Base-by-base conservation (phyloP, 2,329 filamentous ascomycete genomes). In the Thielaviopsis ethacetica region DNA sequence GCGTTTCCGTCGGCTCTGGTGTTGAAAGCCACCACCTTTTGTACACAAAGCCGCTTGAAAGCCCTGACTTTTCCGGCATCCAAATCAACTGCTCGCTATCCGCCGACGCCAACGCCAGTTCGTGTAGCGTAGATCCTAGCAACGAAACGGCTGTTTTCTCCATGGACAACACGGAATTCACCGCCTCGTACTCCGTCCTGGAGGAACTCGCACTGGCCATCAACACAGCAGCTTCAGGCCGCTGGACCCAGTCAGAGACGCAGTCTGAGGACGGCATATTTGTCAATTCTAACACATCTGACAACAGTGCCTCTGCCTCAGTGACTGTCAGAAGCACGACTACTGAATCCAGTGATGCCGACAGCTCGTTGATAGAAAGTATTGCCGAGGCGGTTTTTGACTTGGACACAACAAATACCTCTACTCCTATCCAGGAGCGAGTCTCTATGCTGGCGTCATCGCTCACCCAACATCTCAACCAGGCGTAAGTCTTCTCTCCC, bases 401-500 rank as follows among this genome's bases (percentile, higher is more conserved):
- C 65, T 34, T 34, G 30, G 30, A 34, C 30, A 34, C 7, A 9
- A 34, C 30, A 9, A 34, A 34, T 12, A 34, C 30, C 30, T 34
- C 30, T 2, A 34, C 30, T 34, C 10, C 30, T 34, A 9, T 4
- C 30, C 30, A 34, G 6, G 30, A 34, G 7, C 30, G 7, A 34
- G 30, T 34, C 30, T 34, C 30, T 34, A 34, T 64, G n/a, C 19
- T 66, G 22, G 65, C 64, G 12, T 26, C 53, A 15, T 68, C 67
- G 34, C 62, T 67, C 53, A 66, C 67, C 10, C 60, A 55, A 10
- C 64, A 64, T 50, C 53, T 68, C 50, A 65, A 64, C 1, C 64
- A 65, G 55, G 50, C 63, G 66, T 65, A 63, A 62, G 67, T 64
- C 22, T 5, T 19, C 26, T 30, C 17, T 19, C 19, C 15, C 24